Evolutionary conservation across 768 basidiomycete species (phyloP), one percentile per base, ranked within the genome.

Genomic region (Paxillus ammoniavirescens): DNA sequence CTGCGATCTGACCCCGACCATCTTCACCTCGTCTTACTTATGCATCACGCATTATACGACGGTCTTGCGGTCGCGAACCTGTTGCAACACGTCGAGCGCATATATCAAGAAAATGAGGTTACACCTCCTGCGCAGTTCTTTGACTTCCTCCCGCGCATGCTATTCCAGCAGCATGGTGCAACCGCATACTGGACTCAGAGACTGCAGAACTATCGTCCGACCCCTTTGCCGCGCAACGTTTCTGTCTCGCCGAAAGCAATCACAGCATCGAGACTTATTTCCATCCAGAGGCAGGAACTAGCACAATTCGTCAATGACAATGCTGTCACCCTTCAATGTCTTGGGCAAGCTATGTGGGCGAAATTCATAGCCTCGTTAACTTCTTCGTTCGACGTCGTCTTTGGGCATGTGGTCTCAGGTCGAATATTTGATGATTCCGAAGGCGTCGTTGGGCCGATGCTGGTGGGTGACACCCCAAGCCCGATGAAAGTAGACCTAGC

Each of bases 11-110:
- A 51, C 15, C 28, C 42, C 14, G 41, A 13, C 10, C 33, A 43
- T 35, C 44, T 50, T 37, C 47, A 50, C 33, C 61, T 80, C 5
- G 71, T 76, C 12, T 55, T 80, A 3, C 68, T 72, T 38, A 70
- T 79, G 66, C 78, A 80, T 57, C 78, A 80, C 57, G 76, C 77
- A 3, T 53, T 79, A 17, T 80, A 80, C 51, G 78, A 80, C 53
- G 78, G 78, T 10, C 43, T 73, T 26, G 76, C 78, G 10, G 57
- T 79, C 15, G 62, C 62, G n/a, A 65, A 60, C 26, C 65, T 80
- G 7, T 54, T 78, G 12, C 53, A 66, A 10, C 49, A 61, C 26
- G 64, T 79, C 2, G 60, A 71, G 41, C 44, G 50, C 14, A 46
- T 69, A 8, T 79, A 79, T 53, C 49, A 44, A 28, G 62, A 61